Conservation (phyloP, 495 filamentous ascomycete genomes). For the Aspergillus heteromorphus region DNA sequence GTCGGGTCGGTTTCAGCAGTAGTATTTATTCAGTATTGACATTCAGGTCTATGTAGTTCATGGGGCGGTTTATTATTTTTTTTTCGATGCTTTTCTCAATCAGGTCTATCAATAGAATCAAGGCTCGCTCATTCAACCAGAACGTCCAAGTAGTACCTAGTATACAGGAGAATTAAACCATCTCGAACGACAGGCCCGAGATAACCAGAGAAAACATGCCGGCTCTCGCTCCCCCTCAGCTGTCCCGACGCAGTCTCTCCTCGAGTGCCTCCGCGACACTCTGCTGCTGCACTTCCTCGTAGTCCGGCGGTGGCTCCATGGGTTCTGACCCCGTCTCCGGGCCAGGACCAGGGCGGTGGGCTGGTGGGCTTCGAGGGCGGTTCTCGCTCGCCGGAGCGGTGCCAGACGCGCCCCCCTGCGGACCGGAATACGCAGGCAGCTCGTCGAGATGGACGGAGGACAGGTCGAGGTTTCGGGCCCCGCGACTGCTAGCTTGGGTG, state of each 20-base stretch:
- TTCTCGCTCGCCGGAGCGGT: not conserved
- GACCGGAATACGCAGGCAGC: conserved; percentile 69
- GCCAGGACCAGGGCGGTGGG: conserved; percentile 13
- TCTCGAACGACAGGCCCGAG: not conserved
- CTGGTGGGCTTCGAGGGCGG: conserved; percentile 8
- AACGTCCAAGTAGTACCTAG: not conserved
- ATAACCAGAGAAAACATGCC: not conserved
- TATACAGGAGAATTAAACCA: not conserved
- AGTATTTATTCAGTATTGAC: too few relatives aligned
- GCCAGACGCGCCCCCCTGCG: conserved; percentile 14
- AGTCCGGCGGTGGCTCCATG: conserved; percentile 82
- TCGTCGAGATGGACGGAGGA: conserved; percentile 68
- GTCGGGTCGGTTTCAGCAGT: too few relatives aligned
- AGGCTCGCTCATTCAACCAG: not conserved
- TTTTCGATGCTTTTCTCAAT: too few relatives aligned
- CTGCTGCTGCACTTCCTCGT: conserved; percentile 82
- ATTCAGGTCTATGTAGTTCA: conserved; percentile 7
- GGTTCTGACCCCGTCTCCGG: conserved; percentile 39
- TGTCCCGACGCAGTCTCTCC: conserved; percentile 34
- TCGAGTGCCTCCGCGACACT: conserved; percentile 63
- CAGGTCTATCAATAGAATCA: not conserved
- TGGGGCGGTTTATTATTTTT: not conserved
- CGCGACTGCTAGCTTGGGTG: conserved; percentile 45
- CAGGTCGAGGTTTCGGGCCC: conserved; percentile 48
- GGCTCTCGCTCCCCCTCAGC: conserved; percentile 10